Evolutionary conservation across 257 asterid species (phyloP), one percentile per base, ranked within the genome.

Genomic region (Jacaranda mimosifolia): DNA sequence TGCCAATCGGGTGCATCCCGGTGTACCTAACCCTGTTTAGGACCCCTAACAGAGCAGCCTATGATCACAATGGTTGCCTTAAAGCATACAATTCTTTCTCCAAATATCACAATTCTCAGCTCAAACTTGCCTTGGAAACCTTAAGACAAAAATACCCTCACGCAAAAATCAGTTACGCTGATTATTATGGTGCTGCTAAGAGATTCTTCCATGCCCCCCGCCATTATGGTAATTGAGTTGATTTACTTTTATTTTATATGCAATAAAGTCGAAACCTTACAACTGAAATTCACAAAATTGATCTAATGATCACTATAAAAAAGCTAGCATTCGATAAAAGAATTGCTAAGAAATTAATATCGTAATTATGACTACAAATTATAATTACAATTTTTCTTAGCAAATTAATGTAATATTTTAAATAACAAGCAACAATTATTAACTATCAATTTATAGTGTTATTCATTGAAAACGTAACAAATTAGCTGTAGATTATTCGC

Each of bases 1-100:
- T 84, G 39, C 93, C 93, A 8, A 62, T 88, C 6, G 93, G 93
- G 36, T 88, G 93, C 80, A 81, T 83, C 39, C 80, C 93, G 7
- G 83, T 85, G 68, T 89, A 85, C 69, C 77, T 89, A 8, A 89
- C 93, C 1, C 46, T 86, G 35, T 89, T 85, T 65, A 56, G 77
- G 43, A 86, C 89, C 46, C 75, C 82, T 0, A 64, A 86, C 35
- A 64, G 75, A 76, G 51, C 76, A 52, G 87, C 93, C 17, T 86
- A 89, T 74, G 91, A 86, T 42, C 49, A 73, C 78, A 46, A 86
- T 74, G 93, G 90, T 1, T 89, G 93, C 57, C 59, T 89, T 26
- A 89, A 80, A 74, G 80, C 80, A 15, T 80, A 85, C 67, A 89
- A 89, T 83, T 84, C 75, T 53, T 85, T 89, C 67, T 72, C 93